A percentile compares a stretch with the other conserved stretches of the same genome.
Evolutionary conservation across 257 asterid genomes (phyloP).

Genomic region (Nicotiana otophora): DNA sequence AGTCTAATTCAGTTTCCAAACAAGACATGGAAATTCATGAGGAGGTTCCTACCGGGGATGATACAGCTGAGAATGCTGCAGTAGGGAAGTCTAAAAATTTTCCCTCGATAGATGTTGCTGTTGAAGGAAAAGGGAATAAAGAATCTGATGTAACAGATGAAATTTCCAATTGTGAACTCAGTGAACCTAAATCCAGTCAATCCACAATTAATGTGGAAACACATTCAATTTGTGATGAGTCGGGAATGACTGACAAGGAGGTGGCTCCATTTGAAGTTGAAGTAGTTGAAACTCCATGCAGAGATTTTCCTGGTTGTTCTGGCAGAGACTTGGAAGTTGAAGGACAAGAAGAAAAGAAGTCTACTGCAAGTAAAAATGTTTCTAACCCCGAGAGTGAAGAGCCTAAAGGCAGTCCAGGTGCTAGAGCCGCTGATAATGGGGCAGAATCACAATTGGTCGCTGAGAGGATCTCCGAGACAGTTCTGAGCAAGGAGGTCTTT

Average conservation of each 20-base stretch:
- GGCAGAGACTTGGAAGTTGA: slow-evolving; percentile 12
- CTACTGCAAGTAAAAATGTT: slow-evolving; percentile 1
- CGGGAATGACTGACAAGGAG: neutral
- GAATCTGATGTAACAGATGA: neutral
- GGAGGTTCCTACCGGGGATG: neutral
- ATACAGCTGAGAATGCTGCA: neutral
- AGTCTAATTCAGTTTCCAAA: slow-evolving; percentile 1
- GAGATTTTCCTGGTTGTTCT: neutral
- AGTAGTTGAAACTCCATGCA: slow-evolving; percentile 4
- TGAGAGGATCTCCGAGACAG: neutral
- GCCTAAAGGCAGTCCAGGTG: slow-evolving; percentile 5
- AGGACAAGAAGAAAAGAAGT: slow-evolving; percentile 9
- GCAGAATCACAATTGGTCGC: neutral
- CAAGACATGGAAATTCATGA: neutral
- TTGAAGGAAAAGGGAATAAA: neutral
- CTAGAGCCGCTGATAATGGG: neutral
- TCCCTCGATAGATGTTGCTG: neutral
- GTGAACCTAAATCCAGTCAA: neutral
- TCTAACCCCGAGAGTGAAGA: slow-evolving; percentile 2
- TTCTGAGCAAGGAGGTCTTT: neutral
- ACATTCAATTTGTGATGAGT: neutral
- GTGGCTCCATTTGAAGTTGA: slow-evolving; percentile 12
- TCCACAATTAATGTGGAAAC: neutral
- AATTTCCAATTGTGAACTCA: neutral
- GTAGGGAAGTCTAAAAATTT: neutral